These are phyloP conservation scores for Penicillium sp. DNA, from an alignment of 2,329 filamentous ascomycete genomes.

Conservation along the genomic window DNA sequence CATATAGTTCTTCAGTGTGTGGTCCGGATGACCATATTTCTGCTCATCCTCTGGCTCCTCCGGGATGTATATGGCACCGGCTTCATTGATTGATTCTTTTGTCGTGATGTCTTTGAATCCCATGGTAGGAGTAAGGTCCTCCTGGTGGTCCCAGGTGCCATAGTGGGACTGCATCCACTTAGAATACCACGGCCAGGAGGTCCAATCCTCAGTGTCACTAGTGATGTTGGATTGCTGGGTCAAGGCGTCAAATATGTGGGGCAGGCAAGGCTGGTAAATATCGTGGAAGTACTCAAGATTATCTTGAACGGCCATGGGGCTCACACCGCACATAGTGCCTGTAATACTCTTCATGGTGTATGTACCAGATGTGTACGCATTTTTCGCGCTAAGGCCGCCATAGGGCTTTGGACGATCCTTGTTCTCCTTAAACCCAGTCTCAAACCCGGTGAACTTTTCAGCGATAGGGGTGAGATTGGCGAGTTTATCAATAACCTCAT, in stretches of 20 bases:
- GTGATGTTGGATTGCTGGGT: conserved; percentile 19
- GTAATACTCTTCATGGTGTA: conserved; percentile 48
- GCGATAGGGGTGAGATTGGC: conserved; percentile 29
- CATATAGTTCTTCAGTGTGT: conserved; percentile 26
- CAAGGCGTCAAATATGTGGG: conserved; percentile 32
- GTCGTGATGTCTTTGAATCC: conserved; percentile 27
- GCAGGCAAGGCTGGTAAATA: conserved; percentile 47
- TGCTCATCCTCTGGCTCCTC: conserved; percentile 23
- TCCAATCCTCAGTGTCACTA: conserved; percentile 22
- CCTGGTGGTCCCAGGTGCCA: conserved; percentile 30
- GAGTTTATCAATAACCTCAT: conserved; percentile 25
- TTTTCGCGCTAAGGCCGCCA: conserved; percentile 44
- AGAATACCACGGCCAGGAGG: conserved; percentile 30
- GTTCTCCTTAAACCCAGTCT: conserved; percentile 17
- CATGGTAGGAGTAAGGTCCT: conserved; percentile 24
- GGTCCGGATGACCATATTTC: conserved; percentile 28
- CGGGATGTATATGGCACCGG: conserved; percentile 18
- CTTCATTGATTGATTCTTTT: conserved; percentile 21
- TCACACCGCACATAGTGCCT: conserved; percentile 43
- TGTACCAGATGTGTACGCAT: conserved; percentile 44
- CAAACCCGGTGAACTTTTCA: conserved; percentile 24
- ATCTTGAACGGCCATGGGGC: conserved; percentile 44
- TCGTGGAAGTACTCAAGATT: conserved; percentile 43
- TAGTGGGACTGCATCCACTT: conserved; percentile 34
- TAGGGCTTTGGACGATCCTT: conserved; percentile 25